Conservation (phyloP, 2,329 filamentous ascomycete genomes). For the Corinectria fuckeliana region DNA sequence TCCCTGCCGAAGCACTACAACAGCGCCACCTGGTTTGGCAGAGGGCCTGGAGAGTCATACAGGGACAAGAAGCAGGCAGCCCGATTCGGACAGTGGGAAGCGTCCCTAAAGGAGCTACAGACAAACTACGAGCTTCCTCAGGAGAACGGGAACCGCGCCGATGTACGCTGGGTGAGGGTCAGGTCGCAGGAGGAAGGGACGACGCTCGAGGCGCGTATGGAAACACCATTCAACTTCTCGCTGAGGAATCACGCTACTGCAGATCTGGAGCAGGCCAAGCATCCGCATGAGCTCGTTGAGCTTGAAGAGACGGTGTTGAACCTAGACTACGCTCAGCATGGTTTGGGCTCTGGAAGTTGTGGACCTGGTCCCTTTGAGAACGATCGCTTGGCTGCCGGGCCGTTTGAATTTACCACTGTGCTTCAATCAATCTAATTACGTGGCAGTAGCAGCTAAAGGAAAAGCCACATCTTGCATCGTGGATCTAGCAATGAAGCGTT, state of each 20-base stretch:
- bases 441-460: too few species aligned
- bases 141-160: neutral
- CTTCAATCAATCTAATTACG: too few species aligned
- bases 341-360: neutral
- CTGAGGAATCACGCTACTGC: neutral
- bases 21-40: neutral
- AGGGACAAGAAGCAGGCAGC: neutral
- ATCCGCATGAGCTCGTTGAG: neutral
- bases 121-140: neutral
- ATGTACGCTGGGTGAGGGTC: neutral
- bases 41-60: neutral
- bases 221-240: neutral
- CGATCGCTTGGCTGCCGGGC: neutral
- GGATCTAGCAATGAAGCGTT: too few species aligned
- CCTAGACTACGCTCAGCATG: neutral
- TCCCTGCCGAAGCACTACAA: neutral
- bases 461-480: too few species aligned
- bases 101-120: neutral
- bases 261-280: neutral
- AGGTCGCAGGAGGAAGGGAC: neutral
- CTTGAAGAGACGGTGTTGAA: neutral
- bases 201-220: neutral
- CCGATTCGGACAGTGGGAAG: neutral
- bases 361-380: conserved; percentile 1
- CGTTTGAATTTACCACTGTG: neutral